A percentile compares a stretch with the other conserved stretches of the same genome.
Evolutionary conservation across 805 yeast genomes (phyloP).

Genomic region (Wickerhamomyces bisporus): DNA sequence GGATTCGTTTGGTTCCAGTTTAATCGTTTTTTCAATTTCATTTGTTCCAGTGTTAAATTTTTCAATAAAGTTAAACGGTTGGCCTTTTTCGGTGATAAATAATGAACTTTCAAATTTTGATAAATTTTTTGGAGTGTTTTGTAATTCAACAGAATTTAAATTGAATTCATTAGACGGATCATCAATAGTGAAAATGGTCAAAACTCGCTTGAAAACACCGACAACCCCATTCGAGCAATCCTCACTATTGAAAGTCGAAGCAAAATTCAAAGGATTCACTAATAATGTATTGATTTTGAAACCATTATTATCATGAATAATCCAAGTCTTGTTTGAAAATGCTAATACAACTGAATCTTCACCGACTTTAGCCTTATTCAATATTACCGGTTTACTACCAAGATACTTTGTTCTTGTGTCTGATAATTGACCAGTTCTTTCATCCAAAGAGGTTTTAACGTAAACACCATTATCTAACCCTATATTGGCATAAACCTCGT

Average conservation of each 20-base stretch:
- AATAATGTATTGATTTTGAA: constrained; percentile 26
- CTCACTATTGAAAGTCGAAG: constrained; percentile 54
- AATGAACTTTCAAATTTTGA: constrained; percentile 17
- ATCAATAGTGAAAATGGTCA: constrained; percentile 54
- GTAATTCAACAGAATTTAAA: constrained; percentile 36
- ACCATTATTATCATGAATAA: constrained; percentile 20
- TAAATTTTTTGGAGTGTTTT: constrained; percentile 48
- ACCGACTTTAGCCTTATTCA: constrained; percentile 24
- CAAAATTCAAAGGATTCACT: constrained; percentile 32
- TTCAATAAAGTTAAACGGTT: constrained; percentile 8
- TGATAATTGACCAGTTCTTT: constrained; percentile 51
- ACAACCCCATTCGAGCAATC: constrained; percentile 61
- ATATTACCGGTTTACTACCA: constrained; percentile 60
- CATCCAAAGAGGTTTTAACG: constrained; percentile 55
- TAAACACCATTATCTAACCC: constrained; percentile 86
- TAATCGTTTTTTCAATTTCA: constrained; percentile 9
- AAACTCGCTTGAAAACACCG: constrained; percentile 47
- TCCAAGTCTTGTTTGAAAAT: constrained; percentile 30
- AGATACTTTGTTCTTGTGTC: constrained; percentile 66
- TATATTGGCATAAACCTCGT: constrained; percentile 48
- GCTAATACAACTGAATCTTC: constrained; percentile 24
- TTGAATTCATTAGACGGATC: constrained; percentile 28
- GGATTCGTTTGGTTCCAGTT: constrained; percentile 8
- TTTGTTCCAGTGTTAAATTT: constrained; percentile 8
- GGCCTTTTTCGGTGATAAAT: constrained; percentile 14